Percentiles rank a stretch among this genome's conserved stretches.
Evolutionary conservation across 371 early-diverging fungal genomes (phyloP).

Genomic region (Homolaphlyctis polyrhiza): DNA sequence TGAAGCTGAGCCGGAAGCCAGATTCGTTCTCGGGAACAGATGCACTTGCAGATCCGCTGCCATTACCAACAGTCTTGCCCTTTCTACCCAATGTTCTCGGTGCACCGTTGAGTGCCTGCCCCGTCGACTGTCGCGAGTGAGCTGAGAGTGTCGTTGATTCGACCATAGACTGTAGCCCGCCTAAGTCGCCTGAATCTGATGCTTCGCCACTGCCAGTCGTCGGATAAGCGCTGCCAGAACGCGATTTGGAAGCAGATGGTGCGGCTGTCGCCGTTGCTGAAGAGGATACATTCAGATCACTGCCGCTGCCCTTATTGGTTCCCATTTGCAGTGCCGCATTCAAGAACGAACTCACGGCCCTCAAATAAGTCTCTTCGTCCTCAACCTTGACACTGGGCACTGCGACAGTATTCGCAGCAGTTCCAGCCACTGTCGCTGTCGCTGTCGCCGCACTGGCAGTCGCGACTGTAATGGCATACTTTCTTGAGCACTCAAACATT

Average conservation of each 20-base stretch:
- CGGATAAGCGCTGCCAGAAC: background rate
- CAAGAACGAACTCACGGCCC: conserved; percentile 45
- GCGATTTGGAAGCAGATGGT: background rate
- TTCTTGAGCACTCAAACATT: conserved; percentile 33
- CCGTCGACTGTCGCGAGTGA: background rate
- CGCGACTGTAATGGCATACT: no score
- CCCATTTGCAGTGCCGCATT: conserved; percentile 46
- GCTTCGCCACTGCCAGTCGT: background rate
- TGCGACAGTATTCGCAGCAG: background rate
- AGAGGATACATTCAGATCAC: no score
- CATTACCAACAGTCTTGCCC: background rate
- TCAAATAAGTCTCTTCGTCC: conserved; percentile 41
- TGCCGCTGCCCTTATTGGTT: conserved; percentile 28
- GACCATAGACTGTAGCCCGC: background rate
- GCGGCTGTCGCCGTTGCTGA: conserved; percentile 1
- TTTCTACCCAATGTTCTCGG: no score
- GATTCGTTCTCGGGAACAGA: background rate
- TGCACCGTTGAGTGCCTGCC: no score
- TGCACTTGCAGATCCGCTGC: background rate
- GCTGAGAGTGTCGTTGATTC: background rate
- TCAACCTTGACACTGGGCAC: background rate
- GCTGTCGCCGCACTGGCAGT: background rate
- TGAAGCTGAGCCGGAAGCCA: conserved; percentile 38
- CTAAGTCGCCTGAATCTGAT: background rate
- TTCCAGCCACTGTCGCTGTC: background rate